Evolutionary conservation across 257 asterid species (phyloP), one percentile per base, ranked within the genome.

Genomic region (Nicotiana sylvestris): DNA sequence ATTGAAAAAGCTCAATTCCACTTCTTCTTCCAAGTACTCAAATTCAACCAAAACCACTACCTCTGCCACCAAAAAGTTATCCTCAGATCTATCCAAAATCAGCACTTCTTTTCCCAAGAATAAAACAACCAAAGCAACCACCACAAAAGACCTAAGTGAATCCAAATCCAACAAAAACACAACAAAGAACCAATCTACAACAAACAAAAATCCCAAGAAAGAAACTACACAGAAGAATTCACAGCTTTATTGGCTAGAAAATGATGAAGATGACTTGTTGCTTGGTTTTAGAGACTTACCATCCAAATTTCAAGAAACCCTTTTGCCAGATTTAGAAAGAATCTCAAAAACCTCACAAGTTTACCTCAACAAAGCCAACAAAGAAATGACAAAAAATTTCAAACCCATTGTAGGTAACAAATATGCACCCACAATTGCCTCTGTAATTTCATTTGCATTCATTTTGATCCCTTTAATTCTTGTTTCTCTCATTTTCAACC

Each of bases 381-480:
- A 92, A 81, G 93, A 93, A 72, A 88, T 96, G 81, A 91, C 98
- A 0, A 93, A 66, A 74, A 95, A 93, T 4, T 91, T 94, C 88
- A 94, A 96, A 74, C 97, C 99, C 27, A 87, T 89, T 43, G 96
- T 96, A 2, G 98, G 99, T 57, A 89, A 89, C 88, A 92, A 92
- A 78, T 96, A 96, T 61, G 99, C 99, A 3, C 76, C 97, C 66
- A 88, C 89, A 0, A 88, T 93, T 11, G 97, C 98, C 5, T 90
- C 98, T 0, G 21, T 91, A 6, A 86, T 86, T 82, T 93, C 94
- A 2, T 87, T 94, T 49, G 94, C 97, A 9, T 92, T 93, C 94
- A 87, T 96, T 12, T 8, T 92, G 66, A 85, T 91, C 83, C 99
- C 99, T 1, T 88, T 96, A 3, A 53, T 96, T 13, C 90, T 94